These are phyloP conservation scores for Macrophomina pseudophaseolina DNA, from an alignment of 2,329 filamentous ascomycete genomes.

Conservation along the genomic window DNA sequence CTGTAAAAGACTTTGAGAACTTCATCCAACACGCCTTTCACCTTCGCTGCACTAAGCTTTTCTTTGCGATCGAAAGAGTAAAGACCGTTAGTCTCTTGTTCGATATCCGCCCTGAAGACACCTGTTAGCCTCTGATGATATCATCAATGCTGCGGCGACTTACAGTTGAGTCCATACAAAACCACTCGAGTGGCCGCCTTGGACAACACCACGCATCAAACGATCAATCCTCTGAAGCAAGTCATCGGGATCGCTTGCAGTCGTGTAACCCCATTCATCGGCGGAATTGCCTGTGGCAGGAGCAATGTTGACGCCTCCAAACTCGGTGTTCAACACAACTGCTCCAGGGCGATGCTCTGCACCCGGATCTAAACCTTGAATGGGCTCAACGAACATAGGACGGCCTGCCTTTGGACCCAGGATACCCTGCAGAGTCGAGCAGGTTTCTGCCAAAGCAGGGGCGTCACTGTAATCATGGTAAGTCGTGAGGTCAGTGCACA, in stretches of 20 bases:
- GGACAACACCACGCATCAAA: slow-evolving; percentile 63
- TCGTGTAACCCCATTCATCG: slow-evolving; percentile 72
- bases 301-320: slow-evolving; percentile 71
- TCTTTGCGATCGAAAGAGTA: slow-evolving; percentile 66
- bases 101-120: slow-evolving; percentile 53
- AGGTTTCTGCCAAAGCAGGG: slow-evolving; percentile 60
- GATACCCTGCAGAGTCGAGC: slow-evolving; percentile 59
- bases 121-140: slow-evolving; percentile 45
- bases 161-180: slow-evolving; percentile 71
- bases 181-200: slow-evolving; percentile 63
- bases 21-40: slow-evolving; percentile 64
- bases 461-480: slow-evolving; percentile 72
- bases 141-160: slow-evolving; percentile 35
- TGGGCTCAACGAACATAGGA: slow-evolving; percentile 60
- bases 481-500: slow-evolving; percentile 66
- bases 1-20: slow-evolving; percentile 37
- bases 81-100: slow-evolving; percentile 71
- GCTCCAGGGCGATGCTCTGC: slow-evolving; percentile 59
- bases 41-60: slow-evolving; percentile 63
- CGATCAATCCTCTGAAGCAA: slow-evolving; percentile 63
- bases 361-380: slow-evolving; percentile 53
- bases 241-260: slow-evolving; percentile 64
- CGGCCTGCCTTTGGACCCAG: slow-evolving; percentile 59
- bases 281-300: slow-evolving; percentile 36
- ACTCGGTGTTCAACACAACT: slow-evolving; percentile 70